A percentile compares a stretch with the other conserved stretches of the same genome.
phyloP scores from a whole-genome alignment of 176 grass and related monocot genomes.

The Raddia guianensis region DNA sequence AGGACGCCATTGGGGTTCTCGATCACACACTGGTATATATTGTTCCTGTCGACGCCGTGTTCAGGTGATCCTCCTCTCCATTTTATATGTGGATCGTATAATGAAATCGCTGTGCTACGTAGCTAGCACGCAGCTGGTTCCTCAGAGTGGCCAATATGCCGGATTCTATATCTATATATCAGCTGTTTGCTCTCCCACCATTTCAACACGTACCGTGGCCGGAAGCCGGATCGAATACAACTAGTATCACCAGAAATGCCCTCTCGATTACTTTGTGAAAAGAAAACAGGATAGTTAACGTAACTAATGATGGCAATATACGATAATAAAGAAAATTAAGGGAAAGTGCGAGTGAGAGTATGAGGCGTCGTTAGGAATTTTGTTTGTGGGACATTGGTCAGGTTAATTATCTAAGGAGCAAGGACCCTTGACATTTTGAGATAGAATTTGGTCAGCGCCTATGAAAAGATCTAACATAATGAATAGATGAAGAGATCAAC shows the following conservation, averaged over 20 bases:
- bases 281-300: neutral
- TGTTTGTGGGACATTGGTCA: neutral
- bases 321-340: no score
- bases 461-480: neutral
- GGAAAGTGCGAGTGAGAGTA: neutral
- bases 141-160: neutral
- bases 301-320: neutral
- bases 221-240: neutral
- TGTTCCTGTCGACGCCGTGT: neutral
- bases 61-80: neutral
- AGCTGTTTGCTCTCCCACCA: no score
- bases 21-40: neutral
- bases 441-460: neutral
- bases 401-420: neutral
- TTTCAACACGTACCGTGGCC: no score
- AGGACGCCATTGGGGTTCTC: conserved; percentile 8
- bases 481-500: neutral
- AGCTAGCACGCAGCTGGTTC: conserved; percentile 11
- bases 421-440: neutral
- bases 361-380: neutral
- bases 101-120: neutral
- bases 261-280: neutral
- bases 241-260: neutral
- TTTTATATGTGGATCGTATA: neutral
- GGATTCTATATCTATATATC: neutral